Percentiles rank a stretch among this genome's conserved stretches.
phyloP scores from a whole-genome alignment of 257 asterid genomes.

The Nicotiana sylvestris region DNA sequence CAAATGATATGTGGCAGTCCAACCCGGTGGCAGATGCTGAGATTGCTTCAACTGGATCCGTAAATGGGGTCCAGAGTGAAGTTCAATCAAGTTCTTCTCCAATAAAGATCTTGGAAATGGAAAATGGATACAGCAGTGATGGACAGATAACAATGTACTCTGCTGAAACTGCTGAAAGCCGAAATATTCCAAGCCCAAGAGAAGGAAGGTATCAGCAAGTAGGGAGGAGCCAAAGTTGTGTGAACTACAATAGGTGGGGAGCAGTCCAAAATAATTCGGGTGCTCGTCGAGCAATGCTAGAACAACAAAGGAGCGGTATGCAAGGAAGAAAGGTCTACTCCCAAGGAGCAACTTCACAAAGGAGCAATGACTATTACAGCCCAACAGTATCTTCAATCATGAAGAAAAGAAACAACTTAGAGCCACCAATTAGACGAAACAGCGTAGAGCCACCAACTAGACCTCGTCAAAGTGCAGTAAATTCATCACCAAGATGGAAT shows the following conservation, averaged over 20 bases:
- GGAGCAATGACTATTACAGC: slow-evolving; percentile 80
- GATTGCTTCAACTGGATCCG: slow-evolving; percentile 74
- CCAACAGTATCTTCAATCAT: slow-evolving; percentile 92
- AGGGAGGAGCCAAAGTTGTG: slow-evolving; percentile 95
- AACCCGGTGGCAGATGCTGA: slow-evolving; percentile 51
- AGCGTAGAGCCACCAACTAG: slow-evolving; percentile 39
- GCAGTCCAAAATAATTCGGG: slow-evolving; percentile 47
- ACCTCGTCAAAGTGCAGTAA: slow-evolving; percentile 52
- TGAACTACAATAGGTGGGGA: slow-evolving; percentile 75
- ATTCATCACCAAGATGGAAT: slow-evolving; percentile 84
- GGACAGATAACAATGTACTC: slow-evolving; percentile 99
- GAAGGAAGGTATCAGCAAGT: slow-evolving; percentile 53
- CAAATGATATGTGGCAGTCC: slow-evolving; percentile 25
- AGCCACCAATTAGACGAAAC: slow-evolving; percentile 49
- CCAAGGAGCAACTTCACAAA: slow-evolving; percentile 75
- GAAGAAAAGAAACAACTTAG: slow-evolving; percentile 70
- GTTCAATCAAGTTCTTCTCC: slow-evolving; percentile 53
- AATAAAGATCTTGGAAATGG: slow-evolving; percentile 33
- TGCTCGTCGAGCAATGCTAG: slow-evolving; percentile 49
- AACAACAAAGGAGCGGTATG: slow-evolving; percentile 60
- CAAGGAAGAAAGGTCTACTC: slow-evolving; percentile 77
- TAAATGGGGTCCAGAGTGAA: slow-evolving; percentile 67
- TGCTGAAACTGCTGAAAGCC: slow-evolving; percentile 99
- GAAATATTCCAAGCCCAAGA: slow-evolving; percentile 70
- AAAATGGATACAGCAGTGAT: slow-evolving; percentile 73